Evolutionary conservation across 1,139 yeast species (phyloP).

Genomic region (Hyphopichia pseudoburtonii): DNA sequence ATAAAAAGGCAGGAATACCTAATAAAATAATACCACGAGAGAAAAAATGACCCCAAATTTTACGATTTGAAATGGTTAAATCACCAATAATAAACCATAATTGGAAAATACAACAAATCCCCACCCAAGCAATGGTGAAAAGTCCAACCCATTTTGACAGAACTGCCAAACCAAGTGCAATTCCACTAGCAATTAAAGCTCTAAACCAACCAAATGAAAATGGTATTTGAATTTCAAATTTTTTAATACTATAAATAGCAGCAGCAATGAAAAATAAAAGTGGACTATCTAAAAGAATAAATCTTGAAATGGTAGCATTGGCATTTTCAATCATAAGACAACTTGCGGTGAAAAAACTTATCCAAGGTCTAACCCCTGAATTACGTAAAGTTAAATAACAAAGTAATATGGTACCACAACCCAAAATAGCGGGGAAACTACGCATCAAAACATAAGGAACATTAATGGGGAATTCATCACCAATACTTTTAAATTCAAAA

Average conservation of each 20-base stretch:
- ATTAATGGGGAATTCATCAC: conserved; percentile 55
- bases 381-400: conserved; percentile 79
- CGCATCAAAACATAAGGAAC: conserved; percentile 85
- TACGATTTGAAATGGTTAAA: conserved; percentile 55
- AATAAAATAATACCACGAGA: conserved; percentile 61
- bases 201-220: conserved; percentile 70
- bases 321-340: conserved; percentile 82
- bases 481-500: conserved; percentile 71
- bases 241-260: conserved; percentile 75
- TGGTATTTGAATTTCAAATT: conserved; percentile 78
- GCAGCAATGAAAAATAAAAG: conserved; percentile 88
- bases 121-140: conserved; percentile 93
- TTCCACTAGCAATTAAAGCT: conserved; percentile 69
- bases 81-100: conserved; percentile 92
- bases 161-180: conserved; percentile 83
- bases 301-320: conserved; percentile 83
- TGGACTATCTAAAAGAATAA: conserved; percentile 88
- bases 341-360: conserved; percentile 66
- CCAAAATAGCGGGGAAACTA: conserved; percentile 77
- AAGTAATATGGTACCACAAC: conserved; percentile 75
- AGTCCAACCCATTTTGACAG: conserved; percentile 97
- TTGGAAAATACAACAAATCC: conserved; percentile 69
- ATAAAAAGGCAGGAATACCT: conserved; percentile 68
- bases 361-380: conserved; percentile 80
- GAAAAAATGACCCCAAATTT: conserved; percentile 52